Conservation (phyloP, 202 grass and related monocot species). For the Elaeis oleifera region DNA sequence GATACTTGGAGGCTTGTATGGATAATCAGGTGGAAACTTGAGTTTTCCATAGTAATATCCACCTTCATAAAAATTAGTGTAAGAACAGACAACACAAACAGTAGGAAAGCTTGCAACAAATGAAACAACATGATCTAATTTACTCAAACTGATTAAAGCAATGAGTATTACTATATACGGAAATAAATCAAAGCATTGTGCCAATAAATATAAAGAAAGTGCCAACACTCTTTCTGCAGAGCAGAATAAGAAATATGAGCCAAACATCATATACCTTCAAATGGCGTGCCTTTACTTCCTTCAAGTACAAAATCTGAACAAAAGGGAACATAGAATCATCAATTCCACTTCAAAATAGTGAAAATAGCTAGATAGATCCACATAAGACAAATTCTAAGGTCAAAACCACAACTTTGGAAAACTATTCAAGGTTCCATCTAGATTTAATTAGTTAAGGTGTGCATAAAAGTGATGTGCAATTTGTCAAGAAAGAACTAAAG, state of each 20-base stretch:
- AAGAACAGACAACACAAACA: neutral
- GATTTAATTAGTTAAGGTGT: neutral
- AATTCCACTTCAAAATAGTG: conserved; percentile 5
- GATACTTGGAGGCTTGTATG: conserved; percentile 93
- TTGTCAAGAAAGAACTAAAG: neutral
- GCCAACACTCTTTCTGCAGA: no score
- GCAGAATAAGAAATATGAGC: no score
- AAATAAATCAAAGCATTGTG: no score
- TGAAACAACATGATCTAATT: neutral
- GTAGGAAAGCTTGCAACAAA: neutral
- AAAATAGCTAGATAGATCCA: neutral
- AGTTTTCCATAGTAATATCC: conserved; percentile 96
- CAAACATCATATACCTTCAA: conserved; percentile 38
- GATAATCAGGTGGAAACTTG: conserved; percentile 92
- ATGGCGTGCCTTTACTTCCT: conserved; percentile 20
- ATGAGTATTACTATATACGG: no score
- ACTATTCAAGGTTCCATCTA: neutral
- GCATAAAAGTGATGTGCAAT: no score
- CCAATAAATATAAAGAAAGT: no score
- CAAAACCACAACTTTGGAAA: neutral
- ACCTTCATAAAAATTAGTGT: conserved; percentile 36
- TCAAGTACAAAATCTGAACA: conserved; percentile 25
- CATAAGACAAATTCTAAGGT: conserved; percentile 13
- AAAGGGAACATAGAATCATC: neutral
- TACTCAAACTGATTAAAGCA: no score